These are phyloP conservation scores for Calophaca sinica DNA, from an alignment of 306 rosid species.

Conservation along the genomic window DNA sequence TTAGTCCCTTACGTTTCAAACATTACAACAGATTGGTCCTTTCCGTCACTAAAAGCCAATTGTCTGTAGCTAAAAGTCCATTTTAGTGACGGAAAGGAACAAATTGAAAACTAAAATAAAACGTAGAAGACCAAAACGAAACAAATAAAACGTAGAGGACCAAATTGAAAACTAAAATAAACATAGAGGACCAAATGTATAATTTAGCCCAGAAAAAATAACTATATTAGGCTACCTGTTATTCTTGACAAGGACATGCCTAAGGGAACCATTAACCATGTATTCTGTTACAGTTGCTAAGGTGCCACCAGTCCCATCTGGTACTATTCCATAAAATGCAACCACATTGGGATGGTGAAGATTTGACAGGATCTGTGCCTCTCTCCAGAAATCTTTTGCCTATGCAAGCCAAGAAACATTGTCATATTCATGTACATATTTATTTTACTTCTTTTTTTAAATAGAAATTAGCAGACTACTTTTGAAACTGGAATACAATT, in stretches of 20 bases:
- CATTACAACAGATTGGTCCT: too few species aligned
- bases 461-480: slow-evolving; percentile 19
- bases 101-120: too few species aligned
- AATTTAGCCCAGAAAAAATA: slow-evolving; percentile 29
- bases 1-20: too few species aligned
- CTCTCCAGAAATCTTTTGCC: slow-evolving; percentile 99
- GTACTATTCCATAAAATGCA: slow-evolving; percentile 94
- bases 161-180: too few species aligned
- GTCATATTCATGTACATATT: slow-evolving; percentile 36
- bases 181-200: too few species aligned
- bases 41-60: too few species aligned
- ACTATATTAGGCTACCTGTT: slow-evolving; percentile 59
- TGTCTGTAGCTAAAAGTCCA: too few species aligned
- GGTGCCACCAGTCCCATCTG: slow-evolving; percentile 86
- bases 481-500: not conserved
- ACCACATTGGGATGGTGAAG: slow-evolving; percentile 97
- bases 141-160: too few species aligned
- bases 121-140: too few species aligned
- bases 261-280: slow-evolving; percentile 94
- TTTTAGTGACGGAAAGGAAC: too few species aligned
- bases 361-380: slow-evolving; percentile 87
- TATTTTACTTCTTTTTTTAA: not conserved
- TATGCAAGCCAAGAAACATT: slow-evolving; percentile 48
- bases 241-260: slow-evolving; percentile 78
- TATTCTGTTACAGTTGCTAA: slow-evolving; percentile 91